Evolutionary conservation across 768 basidiomycete genomes (phyloP).

Genomic region (Tricholoma saponaceum): DNA sequence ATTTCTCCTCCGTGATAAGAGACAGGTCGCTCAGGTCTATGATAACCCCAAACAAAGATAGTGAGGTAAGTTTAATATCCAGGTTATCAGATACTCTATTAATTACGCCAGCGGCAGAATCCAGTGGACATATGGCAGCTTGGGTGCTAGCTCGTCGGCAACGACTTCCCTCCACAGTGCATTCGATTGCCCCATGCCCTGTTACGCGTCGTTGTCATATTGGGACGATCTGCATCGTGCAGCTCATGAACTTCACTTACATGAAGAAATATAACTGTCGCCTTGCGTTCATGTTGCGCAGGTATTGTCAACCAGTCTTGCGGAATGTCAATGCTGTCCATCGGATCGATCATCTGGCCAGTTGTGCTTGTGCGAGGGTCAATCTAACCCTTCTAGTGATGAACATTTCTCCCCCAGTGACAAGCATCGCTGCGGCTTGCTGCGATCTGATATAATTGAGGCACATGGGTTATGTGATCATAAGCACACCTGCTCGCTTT

Average conservation of each 20-base stretch:
- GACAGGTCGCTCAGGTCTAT: conserved; percentile 21
- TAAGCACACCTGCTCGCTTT: no score
- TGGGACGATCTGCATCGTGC: background rate
- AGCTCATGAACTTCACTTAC: conserved; percentile 28
- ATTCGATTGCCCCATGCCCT: conserved; percentile 31
- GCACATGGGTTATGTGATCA: no score
- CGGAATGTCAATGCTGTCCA: background rate
- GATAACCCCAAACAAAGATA: no score
- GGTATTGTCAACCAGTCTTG: background rate
- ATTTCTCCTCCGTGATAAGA: conserved; percentile 20
- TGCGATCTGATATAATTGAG: no score
- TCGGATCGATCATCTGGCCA: background rate
- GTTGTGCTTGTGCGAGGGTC: background rate
- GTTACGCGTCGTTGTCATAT: background rate
- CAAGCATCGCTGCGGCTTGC: no score
- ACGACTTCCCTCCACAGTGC: conserved; percentile 24
- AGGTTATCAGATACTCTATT: background rate
- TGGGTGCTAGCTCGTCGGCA: conserved; percentile 20
- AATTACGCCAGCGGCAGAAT: conserved; percentile 33
- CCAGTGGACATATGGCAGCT: conserved; percentile 30
- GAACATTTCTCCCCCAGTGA: background rate
- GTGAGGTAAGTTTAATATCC: background rate
- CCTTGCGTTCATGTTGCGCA: conserved; percentile 37
- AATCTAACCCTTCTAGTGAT: conserved; percentile 3
- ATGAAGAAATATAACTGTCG: conserved; percentile 67